Evolutionary conservation across 2,329 filamentous ascomycete species (phyloP), one percentile per base, ranked within the genome.

Genomic region (Diaporthe eres): DNA sequence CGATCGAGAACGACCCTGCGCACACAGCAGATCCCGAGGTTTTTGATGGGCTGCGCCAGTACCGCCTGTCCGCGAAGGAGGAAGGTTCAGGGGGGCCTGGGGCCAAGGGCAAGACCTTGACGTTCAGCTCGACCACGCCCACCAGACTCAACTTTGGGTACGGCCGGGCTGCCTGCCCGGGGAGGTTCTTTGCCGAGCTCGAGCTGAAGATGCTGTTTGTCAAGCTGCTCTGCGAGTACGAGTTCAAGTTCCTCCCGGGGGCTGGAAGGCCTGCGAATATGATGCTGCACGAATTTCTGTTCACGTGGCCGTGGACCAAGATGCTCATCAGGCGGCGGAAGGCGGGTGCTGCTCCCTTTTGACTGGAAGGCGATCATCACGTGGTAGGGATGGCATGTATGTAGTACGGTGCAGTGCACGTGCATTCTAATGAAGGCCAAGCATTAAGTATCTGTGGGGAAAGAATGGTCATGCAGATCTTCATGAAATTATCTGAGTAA

Each of bases 61-160:
- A 81, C 76, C 79, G 12, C 74, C 78, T 60, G 81, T 83, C 70
- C 75, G 82, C 47, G 80, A 83, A 39, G 34, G 19, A 39, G 5
- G 15, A 39, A 42, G 34, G 22, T 5, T 3, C 22, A n/a, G 58
- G 34, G 13, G 58, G 34, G 22, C 4, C 6, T 8, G 22, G 28
- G 25, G 51, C 10, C n/a, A 55, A 28, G 12, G 12, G 8, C 3
- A 61, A 61, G 58, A 12, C 34, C 19, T 22, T 39, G 17, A 34
- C 13, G 8, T 61, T 61, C 19, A 61, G 28, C 13, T 80, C 82
- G 12, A 83, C 83, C 1, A 81, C 79, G 31, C 61, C 75, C 7
- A 79, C 82, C 5, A 79, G 82, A 34, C 79, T 83, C 9, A 80
- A 77, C 10, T 86, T 85, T 71, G 85, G 85, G 0, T 82, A 84